Conservation (phyloP, 192 early-diverging fungal genomes). For the Backusella tuberculispora region DNA sequence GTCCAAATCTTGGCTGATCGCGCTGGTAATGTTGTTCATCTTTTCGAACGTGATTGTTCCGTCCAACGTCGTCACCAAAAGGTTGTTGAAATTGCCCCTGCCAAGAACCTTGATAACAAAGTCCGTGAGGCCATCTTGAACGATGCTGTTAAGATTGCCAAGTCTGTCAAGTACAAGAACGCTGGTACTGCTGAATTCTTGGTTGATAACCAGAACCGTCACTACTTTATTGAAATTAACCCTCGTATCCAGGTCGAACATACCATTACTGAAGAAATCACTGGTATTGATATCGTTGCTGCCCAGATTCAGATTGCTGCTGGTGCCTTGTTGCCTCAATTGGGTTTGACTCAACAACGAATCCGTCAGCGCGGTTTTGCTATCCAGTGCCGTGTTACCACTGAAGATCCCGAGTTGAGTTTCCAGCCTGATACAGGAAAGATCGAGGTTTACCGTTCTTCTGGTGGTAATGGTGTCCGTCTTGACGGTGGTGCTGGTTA, state of each 20-base stretch:
- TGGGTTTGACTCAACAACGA: conserved; percentile 80
- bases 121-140: conserved; percentile 79
- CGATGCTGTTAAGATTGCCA: conserved; percentile 92
- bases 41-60: conserved; percentile 97
- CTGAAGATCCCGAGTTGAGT: conserved; percentile 90
- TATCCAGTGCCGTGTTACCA: conserved; percentile 97
- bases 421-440: conserved; percentile 97
- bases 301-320: conserved; percentile 95
- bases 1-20: conserved; percentile 92
- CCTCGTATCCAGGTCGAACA: conserved; percentile 99
- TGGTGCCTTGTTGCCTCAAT: conserved; percentile 76
- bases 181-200: conserved; percentile 98
- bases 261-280: conserved; percentile 96
- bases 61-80: conserved; percentile 98
- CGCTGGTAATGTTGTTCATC: conserved; percentile 85
- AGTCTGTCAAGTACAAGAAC: conserved; percentile 88
- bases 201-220: conserved; percentile 80
- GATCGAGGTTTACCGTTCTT: conserved; percentile 93
- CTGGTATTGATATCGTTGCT: conserved; percentile 92
- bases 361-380: conserved; percentile 84
- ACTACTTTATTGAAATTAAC: conserved; percentile 99
- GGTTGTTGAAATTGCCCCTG: conserved; percentile 92
- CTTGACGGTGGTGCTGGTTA: conserved; percentile 90
- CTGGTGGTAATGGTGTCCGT: conserved; percentile 87
- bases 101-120: conserved; percentile 67